Evolutionary conservation across 495 filamentous ascomycete species (phyloP).

Genomic region (Xylaria palmicola): DNA sequence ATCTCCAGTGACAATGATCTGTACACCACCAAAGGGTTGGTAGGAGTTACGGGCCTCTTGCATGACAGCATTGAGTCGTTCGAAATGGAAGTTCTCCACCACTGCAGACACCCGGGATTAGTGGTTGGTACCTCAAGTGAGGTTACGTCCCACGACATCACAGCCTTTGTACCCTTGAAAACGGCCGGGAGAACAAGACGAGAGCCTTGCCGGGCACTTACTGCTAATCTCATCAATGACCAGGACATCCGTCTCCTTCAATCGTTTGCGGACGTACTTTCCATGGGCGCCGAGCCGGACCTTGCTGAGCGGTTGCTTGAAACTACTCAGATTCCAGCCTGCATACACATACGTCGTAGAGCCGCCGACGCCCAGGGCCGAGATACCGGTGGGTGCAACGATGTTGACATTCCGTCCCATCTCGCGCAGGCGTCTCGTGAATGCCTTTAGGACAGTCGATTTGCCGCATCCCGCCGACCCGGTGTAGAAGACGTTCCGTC

Average conservation of each 20-base stretch:
- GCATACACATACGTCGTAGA: slow-evolving; percentile 54
- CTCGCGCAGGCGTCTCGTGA: slow-evolving; percentile 36
- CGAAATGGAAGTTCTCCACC: slow-evolving; percentile 56
- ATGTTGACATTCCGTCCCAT: slow-evolving; percentile 44
- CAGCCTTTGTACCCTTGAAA: neutral
- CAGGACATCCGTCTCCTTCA: slow-evolving; percentile 41
- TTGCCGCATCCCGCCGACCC: slow-evolving; percentile 63
- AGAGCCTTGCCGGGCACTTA: neutral
- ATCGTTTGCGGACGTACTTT: slow-evolving; percentile 23
- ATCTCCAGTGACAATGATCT: slow-evolving; percentile 91
- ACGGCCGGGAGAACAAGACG: no score
- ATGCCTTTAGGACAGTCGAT: slow-evolving; percentile 54
- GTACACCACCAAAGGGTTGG: slow-evolving; percentile 82
- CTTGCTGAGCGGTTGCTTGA: slow-evolving; percentile 21
- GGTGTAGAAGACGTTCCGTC: slow-evolving; percentile 61
- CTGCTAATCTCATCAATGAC: slow-evolving; percentile 49
- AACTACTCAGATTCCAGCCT: slow-evolving; percentile 47
- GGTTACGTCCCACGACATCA: neutral
- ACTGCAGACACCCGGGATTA: slow-evolving; percentile 18
- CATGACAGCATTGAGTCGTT: slow-evolving; percentile 53
- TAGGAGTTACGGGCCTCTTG: slow-evolving; percentile 52
- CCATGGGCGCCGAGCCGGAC: slow-evolving; percentile 7
- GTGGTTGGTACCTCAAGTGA: neutral
- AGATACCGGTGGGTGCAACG: slow-evolving; percentile 56
- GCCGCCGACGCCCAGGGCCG: slow-evolving; percentile 54